Conservation (phyloP, 768 basidiomycete species). For the Ramaria rubella region DNA sequence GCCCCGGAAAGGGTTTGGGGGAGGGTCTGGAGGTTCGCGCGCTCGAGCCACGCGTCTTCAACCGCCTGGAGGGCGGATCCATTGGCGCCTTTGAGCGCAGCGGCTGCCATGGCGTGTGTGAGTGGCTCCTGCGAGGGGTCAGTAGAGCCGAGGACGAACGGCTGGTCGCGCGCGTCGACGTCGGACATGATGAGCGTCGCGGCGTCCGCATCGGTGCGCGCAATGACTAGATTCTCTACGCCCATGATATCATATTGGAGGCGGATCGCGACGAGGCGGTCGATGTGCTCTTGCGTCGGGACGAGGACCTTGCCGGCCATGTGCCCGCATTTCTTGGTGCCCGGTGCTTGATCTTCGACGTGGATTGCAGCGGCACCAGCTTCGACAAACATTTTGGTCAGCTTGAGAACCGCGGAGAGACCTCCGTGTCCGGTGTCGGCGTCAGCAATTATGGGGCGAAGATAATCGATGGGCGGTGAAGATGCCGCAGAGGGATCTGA, state of each 20-base stretch:
- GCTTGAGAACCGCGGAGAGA: constrained; percentile 96
- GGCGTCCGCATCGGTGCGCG: constrained; percentile 95
- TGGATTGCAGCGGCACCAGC: constrained; percentile 98
- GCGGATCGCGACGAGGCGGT: constrained; percentile 93
- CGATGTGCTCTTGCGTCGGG: constrained; percentile 96
- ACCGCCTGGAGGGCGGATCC: constrained; percentile 78
- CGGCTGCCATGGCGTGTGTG: constrained; percentile 75
- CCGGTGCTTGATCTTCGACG: constrained; percentile 95
- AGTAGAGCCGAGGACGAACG: constrained; percentile 92
- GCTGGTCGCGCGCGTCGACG: constrained; percentile 94
- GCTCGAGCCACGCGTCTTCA: constrained; percentile 79
- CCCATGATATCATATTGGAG: constrained; percentile 99
- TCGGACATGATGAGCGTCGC: constrained; percentile 96
- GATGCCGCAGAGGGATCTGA: constrained; percentile 63
- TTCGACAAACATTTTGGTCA: constrained; percentile 98
- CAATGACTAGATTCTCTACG: constrained; percentile 87
- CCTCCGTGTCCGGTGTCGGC: constrained; percentile 98
- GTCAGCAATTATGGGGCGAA: constrained; percentile 92
- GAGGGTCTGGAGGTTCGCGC: constrained; percentile 79
- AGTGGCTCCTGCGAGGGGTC: constrained; percentile 66
- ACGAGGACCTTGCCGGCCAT: constrained; percentile 97
- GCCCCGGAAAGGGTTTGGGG: constrained; percentile 65
- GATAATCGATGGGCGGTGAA: constrained; percentile 76
- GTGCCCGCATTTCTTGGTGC: constrained; percentile 94
- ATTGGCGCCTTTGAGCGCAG: constrained; percentile 71